Evolutionary conservation across 2,329 filamentous ascomycete genomes (phyloP), one percentile per base, ranked within the genome.

Genomic region (Neofusicoccum kwambonambiense): DNA sequence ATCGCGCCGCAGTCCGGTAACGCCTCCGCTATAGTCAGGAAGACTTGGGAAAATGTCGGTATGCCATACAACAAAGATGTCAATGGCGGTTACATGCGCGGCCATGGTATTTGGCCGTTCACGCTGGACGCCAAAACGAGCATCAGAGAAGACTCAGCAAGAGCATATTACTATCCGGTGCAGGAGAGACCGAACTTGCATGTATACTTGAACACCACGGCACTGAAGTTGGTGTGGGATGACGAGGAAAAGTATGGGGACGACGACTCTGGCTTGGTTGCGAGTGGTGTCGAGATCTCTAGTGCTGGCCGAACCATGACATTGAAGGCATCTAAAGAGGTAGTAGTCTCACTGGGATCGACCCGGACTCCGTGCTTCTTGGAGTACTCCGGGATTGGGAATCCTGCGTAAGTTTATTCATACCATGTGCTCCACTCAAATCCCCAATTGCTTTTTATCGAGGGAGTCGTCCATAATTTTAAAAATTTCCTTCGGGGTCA

Each of bases 141-240:
- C 67, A 67, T 80, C 19, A 75, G 79, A 17, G 73, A 76, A 62
- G 78, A 81, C 69, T 75, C 79, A 47, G 78, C 77, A 2, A 68
- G 77, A 7, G 77, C 78, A 7, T 84, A 81, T 66, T 83, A 82
- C 67, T 81, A 75, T 56, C 80, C 81, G 1, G 31, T 65, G 1
- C 71, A 70, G 41, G 52, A 67, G 22, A 72, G 81, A 52, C 49
- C 70, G 1, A 84, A 84, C 65, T 70, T 84, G 0, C 69, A 80
- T 2, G 69, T 83, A 0, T 76, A 82, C 34, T 67, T 78, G n/a
- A 80, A 81, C 64, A 79, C 80, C 0, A 73, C 73, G 1, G 81
- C 77, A 0, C 77, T 78, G 42, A 72, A 72, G 17, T 72, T 83
- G 15, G 64, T 78, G 2, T 82, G 79, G 77, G 52, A 68, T 5